Base-by-base conservation (phyloP, 192 early-diverging fungal genomes). In the Backusella circina region DNA sequence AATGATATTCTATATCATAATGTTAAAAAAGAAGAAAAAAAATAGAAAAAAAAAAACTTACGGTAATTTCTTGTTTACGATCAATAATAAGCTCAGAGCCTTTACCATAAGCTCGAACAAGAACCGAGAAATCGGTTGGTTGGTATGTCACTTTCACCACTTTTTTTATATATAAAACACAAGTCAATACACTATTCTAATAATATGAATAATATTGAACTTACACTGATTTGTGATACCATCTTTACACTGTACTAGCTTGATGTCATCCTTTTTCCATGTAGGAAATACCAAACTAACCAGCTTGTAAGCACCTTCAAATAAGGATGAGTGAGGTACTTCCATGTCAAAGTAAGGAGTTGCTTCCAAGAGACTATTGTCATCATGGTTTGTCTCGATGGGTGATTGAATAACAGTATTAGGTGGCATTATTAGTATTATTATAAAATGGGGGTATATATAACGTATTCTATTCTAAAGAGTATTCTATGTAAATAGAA, bases 71-170 rank as follows among this genome's bases (percentile, higher is more conserved):
- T 77, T 94, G 92, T 72, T 86, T 85, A 33, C 96, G 84, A 76
- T 98, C 95, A 78, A 98, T 98, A 39, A 98, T 88, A 26, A 93
- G 80, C 71, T 95, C 93, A 50, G 94, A 93, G 61, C 92, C 88
- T 75, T 92, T 93, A 64, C 96, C 96, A 80, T 97, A 98, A 38
- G 92, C 92, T 32, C 96, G 89, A 57, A 98, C 91, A 50, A 98
- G 88, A 26, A 96, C 89, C 15, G 91, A 87, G 16, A 86, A 73
- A 13, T 85, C 79, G 13, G 83, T 77, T 9, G 84, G 80, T 38
- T 65, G 80, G 84, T 96, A 88, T 4, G 87, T 90, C 68, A 89
- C 91, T 71, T 87, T 86, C 21, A 97, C 89, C 81, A 97, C 85
- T 86, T 71, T 28, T 32, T 57, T 26, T 13, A 57, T 5, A 12